These are phyloP conservation scores for Fusarium sp. DNA, from an alignment of 2,329 filamentous ascomycete genomes.

Conservation along the genomic window DNA sequence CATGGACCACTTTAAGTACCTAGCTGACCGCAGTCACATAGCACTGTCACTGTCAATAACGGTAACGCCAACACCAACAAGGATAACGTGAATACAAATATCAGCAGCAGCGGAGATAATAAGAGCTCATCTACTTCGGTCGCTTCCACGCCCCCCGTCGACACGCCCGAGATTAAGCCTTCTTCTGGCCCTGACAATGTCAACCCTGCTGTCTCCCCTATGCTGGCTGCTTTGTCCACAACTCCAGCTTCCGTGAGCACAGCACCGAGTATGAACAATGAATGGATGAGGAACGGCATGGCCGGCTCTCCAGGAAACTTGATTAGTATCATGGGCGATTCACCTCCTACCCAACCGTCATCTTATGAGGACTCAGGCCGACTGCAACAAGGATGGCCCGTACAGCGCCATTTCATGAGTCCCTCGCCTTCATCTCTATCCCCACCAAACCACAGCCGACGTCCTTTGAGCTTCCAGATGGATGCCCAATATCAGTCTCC, in stretches of 20 bases:
- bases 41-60: slow-evolving; percentile 32
- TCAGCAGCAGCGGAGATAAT: slow-evolving; percentile 46
- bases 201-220: slow-evolving; percentile 55
- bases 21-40: slow-evolving; percentile 40
- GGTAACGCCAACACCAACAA: slow-evolving; percentile 46
- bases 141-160: slow-evolving; percentile 55
- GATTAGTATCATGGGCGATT: slow-evolving; percentile 62
- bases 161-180: slow-evolving; percentile 59
- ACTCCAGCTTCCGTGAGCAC: slow-evolving; percentile 61
- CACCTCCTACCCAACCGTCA: slow-evolving; percentile 62
- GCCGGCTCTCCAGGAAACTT: slow-evolving; percentile 64
- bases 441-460: slow-evolving; percentile 50
- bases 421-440: slow-evolving; percentile 57
- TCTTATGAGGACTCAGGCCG: slow-evolving; percentile 61
- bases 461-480: slow-evolving; percentile 66
- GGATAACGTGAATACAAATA: slow-evolving; percentile 39
- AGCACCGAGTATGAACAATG: slow-evolving; percentile 57
- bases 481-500: slow-evolving; percentile 56
- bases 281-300: slow-evolving; percentile 57
- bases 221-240: slow-evolving; percentile 59
- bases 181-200: slow-evolving; percentile 54
- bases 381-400: slow-evolving; percentile 57
- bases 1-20: slow-evolving; percentile 20
- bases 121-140: slow-evolving; percentile 53
- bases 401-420: slow-evolving; percentile 56